Conservation (phyloP, 257 asterid genomes). For the Solanum medicagineum region DNA sequence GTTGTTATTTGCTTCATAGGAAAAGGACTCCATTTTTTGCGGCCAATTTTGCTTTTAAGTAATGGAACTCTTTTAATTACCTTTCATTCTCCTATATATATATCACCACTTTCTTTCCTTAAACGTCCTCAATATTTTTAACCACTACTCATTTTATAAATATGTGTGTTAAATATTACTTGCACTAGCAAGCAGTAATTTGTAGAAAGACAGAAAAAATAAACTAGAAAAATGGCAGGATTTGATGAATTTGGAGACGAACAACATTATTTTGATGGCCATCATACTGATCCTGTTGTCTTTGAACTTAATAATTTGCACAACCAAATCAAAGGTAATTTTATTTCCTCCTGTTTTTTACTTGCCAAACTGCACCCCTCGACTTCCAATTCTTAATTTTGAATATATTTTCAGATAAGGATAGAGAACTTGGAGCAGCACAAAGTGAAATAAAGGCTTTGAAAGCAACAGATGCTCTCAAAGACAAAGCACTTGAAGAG, state of each 20-base stretch:
- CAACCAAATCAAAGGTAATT: conserved; percentile 61
- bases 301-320: conserved; percentile 66
- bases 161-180: not conserved
- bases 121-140: not conserved
- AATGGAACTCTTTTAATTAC: conserved; percentile 16
- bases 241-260: conserved; percentile 26
- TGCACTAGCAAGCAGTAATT: not conserved
- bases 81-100: not conserved
- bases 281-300: conserved; percentile 55
- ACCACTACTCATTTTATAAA: conserved; percentile 12
- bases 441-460: conserved; percentile 63
- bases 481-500: conserved; percentile 80
- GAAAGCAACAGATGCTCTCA: conserved; percentile 48
- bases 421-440: conserved; percentile 46
- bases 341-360: not conserved
- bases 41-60: conserved; percentile 53
- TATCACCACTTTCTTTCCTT: not conserved
- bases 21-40: conserved; percentile 45
- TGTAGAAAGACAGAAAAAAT: not conserved
- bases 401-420: conserved; percentile 47
- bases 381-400: not conserved
- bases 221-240: conserved; percentile 19
- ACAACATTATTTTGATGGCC: conserved; percentile 21
- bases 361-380: not conserved
- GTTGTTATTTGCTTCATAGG: conserved; percentile 38